Evolutionary conservation across 768 basidiomycete genomes (phyloP).

Genomic region (Termitomyces titanicus): DNA sequence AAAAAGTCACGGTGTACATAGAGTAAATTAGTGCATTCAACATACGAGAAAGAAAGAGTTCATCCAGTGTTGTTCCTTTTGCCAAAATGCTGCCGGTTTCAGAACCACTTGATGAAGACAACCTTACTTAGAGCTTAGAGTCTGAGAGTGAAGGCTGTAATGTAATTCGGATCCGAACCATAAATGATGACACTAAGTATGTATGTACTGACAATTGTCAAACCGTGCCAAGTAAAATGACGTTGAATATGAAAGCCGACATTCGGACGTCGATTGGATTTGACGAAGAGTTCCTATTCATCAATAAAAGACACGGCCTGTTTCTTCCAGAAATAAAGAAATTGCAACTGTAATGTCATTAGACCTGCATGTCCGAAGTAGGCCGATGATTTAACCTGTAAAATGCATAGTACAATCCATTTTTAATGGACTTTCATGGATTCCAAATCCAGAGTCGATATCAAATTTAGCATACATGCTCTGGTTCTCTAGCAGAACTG

Average conservation of each 20-base stretch:
- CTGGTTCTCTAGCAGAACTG: constrained; percentile 41
- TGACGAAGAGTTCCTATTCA: neutral
- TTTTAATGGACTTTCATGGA: neutral
- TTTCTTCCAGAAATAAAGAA: too few species aligned
- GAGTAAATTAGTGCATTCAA: too few species aligned
- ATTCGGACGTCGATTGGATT: neutral
- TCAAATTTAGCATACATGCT: constrained; percentile 71
- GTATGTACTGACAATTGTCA: neutral
- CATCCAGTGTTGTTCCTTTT: neutral
- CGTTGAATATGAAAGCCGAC: neutral
- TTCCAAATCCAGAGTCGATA: neutral
- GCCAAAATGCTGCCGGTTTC: too few species aligned
- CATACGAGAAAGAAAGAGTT: too few species aligned
- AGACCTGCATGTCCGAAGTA: too few species aligned
- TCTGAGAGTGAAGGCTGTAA: neutral
- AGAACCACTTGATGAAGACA: too few species aligned
- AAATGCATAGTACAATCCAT: neutral
- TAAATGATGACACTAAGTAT: too few species aligned
- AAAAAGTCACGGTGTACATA: too few species aligned
- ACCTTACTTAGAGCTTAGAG: too few species aligned
- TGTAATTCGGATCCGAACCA: too few species aligned
- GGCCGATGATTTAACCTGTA: neutral
- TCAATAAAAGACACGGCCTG: too few species aligned
- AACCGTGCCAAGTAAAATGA: neutral
- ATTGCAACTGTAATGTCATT: neutral